phyloP scores from a whole-genome alignment of 2,329 filamentous ascomycete genomes.

The Aspergillus novofumigatus region DNA sequence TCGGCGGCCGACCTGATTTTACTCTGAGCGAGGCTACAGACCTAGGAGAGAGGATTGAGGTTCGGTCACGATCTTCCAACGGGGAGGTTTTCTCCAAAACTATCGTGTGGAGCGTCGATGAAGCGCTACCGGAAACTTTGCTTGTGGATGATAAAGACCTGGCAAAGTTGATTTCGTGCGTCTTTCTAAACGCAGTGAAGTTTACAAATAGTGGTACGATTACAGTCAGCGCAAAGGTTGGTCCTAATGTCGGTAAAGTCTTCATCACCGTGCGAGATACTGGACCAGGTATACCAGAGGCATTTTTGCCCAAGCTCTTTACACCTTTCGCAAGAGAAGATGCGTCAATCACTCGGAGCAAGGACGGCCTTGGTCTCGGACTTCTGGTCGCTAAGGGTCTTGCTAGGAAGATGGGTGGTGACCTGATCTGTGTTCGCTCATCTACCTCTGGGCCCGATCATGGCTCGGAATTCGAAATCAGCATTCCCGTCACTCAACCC shows the following conservation, averaged over 20 bases:
- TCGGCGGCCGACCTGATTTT: conserved; percentile 46
- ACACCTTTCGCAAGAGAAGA: conserved; percentile 68
- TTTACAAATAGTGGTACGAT: conserved; percentile 65
- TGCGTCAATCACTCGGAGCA: conserved; percentile 61
- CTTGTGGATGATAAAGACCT: conserved; percentile 60
- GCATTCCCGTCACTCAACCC: conserved; percentile 54
- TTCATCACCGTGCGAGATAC: conserved; percentile 62
- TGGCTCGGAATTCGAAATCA: conserved; percentile 66
- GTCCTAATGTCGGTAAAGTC: conserved; percentile 50
- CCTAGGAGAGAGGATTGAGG: conserved; percentile 44
- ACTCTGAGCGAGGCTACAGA: conserved; percentile 42
- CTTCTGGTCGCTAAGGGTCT: conserved; percentile 69
- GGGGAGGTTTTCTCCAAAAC: conserved; percentile 42
- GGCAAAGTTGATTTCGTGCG: conserved; percentile 60
- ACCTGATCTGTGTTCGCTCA: conserved; percentile 61
- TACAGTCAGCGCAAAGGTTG: conserved; percentile 51
- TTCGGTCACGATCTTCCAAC: conserved; percentile 42
- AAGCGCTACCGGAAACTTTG: conserved; percentile 43
- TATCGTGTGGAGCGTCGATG: conserved; percentile 47
- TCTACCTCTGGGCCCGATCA: conserved; percentile 57
- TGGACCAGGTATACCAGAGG: conserved; percentile 63
- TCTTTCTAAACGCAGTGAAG: conserved; percentile 65
- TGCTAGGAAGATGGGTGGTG: conserved; percentile 64
- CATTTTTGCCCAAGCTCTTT: conserved; percentile 64
- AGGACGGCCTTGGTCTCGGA: conserved; percentile 65